Evolutionary conservation across 306 rosid genomes (phyloP).

Genomic region (Sesbania bispinosa): DNA sequence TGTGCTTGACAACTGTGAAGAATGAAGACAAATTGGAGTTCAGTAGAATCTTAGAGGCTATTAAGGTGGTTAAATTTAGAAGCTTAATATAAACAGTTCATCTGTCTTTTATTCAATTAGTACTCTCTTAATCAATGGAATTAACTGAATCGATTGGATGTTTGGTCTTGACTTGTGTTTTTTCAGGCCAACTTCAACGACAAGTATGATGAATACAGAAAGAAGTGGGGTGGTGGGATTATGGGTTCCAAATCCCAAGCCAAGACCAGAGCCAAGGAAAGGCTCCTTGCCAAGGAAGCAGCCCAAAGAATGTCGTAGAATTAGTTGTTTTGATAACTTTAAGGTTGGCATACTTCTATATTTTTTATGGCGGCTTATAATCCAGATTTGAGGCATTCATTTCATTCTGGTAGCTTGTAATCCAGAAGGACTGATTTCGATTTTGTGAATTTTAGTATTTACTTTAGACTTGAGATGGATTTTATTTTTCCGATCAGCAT

Average conservation of each 20-base stretch:
- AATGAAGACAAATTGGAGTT: conserved; percentile 80
- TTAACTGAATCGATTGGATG: not conserved
- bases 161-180: not conserved
- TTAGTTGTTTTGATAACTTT: conserved; percentile 7
- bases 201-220: conserved; percentile 64
- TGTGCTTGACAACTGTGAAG: conserved; percentile 84
- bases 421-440: not conserved
- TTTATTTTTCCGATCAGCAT: not conserved
- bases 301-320: conserved; percentile 64
- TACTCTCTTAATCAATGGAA: not conserved
- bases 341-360: conserved; percentile 5
- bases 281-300: conserved; percentile 70
- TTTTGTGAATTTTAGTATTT: not conserved
- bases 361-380: not conserved
- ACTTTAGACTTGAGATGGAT: conserved; percentile 8
- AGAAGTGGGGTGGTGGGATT: conserved; percentile 90
- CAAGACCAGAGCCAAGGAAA: conserved; percentile 67
- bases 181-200: conserved; percentile 78
- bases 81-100: not conserved
- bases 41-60: conserved; percentile 68
- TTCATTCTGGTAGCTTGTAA: conserved; percentile 19
- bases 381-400: conserved; percentile 13
- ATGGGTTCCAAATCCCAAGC: conserved; percentile 91
- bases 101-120: not conserved
- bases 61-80: conserved; percentile 51